Base-by-base conservation (phyloP, 768 basidiomycete genomes). In the Wakefieldia striispora region DNA sequence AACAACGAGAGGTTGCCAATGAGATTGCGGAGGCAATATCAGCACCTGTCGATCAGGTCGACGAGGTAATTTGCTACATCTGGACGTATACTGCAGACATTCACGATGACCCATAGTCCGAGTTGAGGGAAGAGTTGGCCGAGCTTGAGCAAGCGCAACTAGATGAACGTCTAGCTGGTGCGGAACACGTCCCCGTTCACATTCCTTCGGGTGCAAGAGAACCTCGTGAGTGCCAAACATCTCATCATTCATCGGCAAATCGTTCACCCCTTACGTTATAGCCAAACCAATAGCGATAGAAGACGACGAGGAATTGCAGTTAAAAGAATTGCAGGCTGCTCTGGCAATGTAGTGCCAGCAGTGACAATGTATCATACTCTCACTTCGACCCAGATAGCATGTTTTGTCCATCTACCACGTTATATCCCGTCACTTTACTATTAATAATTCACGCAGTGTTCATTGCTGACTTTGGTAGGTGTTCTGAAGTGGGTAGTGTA, bases 21-120 rank as follows among this genome's bases (percentile, higher is more conserved):
- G 97, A 99, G 75, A 89, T 98, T 55, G 86, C 88, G 45, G 88
- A 91, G 12, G 81, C 87, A 45, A 91, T 98, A 61, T 87, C 91
- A 39, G 83, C 81, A 61, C 88, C 89, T 21, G 60, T 76, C 26
- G 75, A 42, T 80, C 80, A 54, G 72, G 76, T 82, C 40, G 92
- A 95, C 68, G 91, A 94, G 63, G 94, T 90, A 60, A 56, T 77
- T 68, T 11, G 36, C 10, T 16, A 50, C 51, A 46, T 42, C 34
- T 47, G 37, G 27, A 11, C 33, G 9, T 10, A 38, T 26, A 34
- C 11, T 38, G 19, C 20, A 20, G 21, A 38, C 17, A 16, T 41
- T 58, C 19, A 55, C 35, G 31, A 45, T n/a, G 21, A 10, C 19
- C n/a, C n/a, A 26, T 64, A 97, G 89, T 88, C 88, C 43, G 86